Evolutionary conservation across 2,329 filamentous ascomycete genomes (phyloP).

Genomic region (Aureobasidium namibiae): DNA sequence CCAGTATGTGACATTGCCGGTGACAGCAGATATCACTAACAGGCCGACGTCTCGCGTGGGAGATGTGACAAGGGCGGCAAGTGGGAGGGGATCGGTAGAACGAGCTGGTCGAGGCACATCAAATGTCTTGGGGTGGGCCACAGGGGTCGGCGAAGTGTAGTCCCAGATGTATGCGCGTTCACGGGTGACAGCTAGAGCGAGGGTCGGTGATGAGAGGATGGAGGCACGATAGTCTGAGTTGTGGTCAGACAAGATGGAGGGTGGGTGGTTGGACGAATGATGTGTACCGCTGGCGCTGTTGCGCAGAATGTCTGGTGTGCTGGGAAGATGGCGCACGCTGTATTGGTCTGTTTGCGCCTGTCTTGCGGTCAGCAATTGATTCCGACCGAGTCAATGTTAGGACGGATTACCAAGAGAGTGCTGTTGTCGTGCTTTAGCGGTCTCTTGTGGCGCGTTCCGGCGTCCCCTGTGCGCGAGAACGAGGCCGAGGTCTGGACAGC

Average conservation of each 20-base stretch:
- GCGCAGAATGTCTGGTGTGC: slow-evolving; percentile 48
- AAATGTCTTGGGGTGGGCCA: slow-evolving; percentile 72
- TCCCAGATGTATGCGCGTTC: slow-evolving; percentile 85
- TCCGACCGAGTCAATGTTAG: background rate
- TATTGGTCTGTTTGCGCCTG: slow-evolving; percentile 81
- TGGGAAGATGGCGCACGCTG: slow-evolving; percentile 73
- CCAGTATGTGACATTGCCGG: slow-evolving; percentile 86
- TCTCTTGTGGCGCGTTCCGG: slow-evolving; percentile 7
- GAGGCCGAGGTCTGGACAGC: background rate
- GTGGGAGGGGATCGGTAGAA: slow-evolving; percentile 62
- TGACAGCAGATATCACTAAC: slow-evolving; percentile 74
- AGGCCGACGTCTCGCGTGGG: slow-evolving; percentile 73
- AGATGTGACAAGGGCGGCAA: slow-evolving; percentile 75
- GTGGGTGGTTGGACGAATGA: background rate
- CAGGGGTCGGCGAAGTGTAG: slow-evolving; percentile 56
- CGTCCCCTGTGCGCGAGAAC: slow-evolving; percentile 5
- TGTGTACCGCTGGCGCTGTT: slow-evolving; percentile 14
- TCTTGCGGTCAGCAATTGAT: background rate
- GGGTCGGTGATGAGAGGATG: slow-evolving; percentile 53
- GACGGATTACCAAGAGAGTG: slow-evolving; percentile 7
- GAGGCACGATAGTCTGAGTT: slow-evolving; percentile 29
- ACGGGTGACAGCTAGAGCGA: slow-evolving; percentile 72
- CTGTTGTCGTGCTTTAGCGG: slow-evolving; percentile 10
- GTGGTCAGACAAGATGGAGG: background rate
- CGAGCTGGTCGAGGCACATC: slow-evolving; percentile 66